A percentile compares a stretch with the other conserved stretches of the same genome.
phyloP scores from a whole-genome alignment of 73 alveolate genomes.

The Urostyla sp. region DNA sequence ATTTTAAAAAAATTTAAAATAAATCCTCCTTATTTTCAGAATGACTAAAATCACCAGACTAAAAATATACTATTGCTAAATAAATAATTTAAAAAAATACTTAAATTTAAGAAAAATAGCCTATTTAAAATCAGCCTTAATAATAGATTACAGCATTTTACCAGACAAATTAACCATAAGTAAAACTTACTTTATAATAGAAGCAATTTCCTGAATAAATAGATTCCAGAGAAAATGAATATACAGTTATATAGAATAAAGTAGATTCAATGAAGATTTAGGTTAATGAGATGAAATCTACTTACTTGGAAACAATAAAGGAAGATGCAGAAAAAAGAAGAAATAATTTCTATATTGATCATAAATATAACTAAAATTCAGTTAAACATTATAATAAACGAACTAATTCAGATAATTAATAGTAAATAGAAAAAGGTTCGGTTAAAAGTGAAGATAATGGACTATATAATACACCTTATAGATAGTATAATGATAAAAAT shows the following conservation, averaged over 20 bases:
- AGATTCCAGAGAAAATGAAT: neutral
- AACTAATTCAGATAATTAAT: neutral
- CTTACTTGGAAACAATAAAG: constrained; percentile 22
- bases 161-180: too few relatives aligned
- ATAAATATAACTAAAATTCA: neutral
- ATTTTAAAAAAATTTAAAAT: constrained; percentile 7
- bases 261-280: constrained; percentile 39
- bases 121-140: too few relatives aligned
- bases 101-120: too few relatives aligned
- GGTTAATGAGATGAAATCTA: neutral
- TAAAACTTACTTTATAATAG: too few relatives aligned
- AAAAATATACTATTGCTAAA: too few relatives aligned
- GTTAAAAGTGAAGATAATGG: too few relatives aligned
- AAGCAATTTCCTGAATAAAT: constrained; percentile 20
- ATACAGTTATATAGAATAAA: neutral
- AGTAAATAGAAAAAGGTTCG: neutral
- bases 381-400: neutral
- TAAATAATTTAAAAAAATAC: too few relatives aligned
- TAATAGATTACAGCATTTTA: too few relatives aligned
- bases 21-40: too few relatives aligned
- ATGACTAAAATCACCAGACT: too few relatives aligned
- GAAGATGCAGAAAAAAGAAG: constrained; percentile 45
- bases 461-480: too few relatives aligned
- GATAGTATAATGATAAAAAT: too few relatives aligned
- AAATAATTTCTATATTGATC: constrained; percentile 14